phyloP scores from a whole-genome alignment of 257 asterid species.

The Nicotiana noctiflora region DNA sequence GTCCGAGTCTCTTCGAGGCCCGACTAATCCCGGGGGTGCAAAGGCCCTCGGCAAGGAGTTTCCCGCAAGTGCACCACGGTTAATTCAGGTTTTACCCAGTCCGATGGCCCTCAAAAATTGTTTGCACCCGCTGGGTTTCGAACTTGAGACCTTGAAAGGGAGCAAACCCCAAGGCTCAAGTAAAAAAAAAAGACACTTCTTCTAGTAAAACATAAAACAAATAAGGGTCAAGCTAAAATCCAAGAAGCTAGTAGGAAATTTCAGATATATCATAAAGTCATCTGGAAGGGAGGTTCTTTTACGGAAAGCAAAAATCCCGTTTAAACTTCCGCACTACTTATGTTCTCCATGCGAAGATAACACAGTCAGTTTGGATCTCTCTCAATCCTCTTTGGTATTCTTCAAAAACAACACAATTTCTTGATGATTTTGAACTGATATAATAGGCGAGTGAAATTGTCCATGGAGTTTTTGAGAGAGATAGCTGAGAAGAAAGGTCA shows the following conservation, averaged over 20 bases:
- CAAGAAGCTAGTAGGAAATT: neutral
- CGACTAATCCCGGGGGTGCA: too few species aligned
- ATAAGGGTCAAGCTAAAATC: neutral
- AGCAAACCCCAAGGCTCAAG: too few species aligned
- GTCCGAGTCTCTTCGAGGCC: too few species aligned
- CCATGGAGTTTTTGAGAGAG: neutral
- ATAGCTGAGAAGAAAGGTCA: neutral
- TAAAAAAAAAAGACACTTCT: neutral
- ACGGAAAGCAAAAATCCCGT: neutral
- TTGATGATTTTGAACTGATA: neutral
- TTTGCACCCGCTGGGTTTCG: too few species aligned
- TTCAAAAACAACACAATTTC: neutral
- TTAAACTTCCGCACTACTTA: neutral
- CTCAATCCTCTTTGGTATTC: neutral
- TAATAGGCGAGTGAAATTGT: neutral
- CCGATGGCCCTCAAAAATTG: too few species aligned
- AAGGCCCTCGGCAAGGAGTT: too few species aligned
- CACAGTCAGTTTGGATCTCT: neutral
- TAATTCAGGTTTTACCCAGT: too few species aligned
- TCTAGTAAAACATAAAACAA: slow-evolving; percentile 1
- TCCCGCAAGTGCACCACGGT: too few species aligned
- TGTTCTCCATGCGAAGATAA: neutral
- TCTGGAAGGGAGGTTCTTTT: neutral
- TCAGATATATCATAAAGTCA: neutral
- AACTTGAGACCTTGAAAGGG: too few species aligned